Conservation (phyloP, 1,139 yeast species). For the Meyerozyma athensensis region DNA sequence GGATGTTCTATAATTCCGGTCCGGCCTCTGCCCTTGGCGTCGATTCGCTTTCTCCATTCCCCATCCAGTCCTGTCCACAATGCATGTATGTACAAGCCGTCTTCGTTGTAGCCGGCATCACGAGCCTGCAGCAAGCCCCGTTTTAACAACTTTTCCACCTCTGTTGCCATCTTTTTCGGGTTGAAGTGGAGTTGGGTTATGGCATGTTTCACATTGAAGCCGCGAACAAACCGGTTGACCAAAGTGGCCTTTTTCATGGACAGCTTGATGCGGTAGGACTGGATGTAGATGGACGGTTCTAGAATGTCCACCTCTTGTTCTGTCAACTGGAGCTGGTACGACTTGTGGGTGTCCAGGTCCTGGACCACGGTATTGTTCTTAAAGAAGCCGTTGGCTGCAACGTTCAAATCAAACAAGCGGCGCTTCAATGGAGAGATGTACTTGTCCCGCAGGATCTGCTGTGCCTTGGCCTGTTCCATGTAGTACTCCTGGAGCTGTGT, state of each 20-base stretch:
- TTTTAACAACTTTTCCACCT: slow-evolving; percentile 70
- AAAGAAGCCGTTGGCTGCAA: slow-evolving; percentile 67
- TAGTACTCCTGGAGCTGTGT: slow-evolving; percentile 31
- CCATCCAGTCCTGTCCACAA: slow-evolving; percentile 96
- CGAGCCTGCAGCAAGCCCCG: slow-evolving; percentile 70
- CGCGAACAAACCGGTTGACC: slow-evolving; percentile 70
- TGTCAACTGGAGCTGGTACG: slow-evolving; percentile 54
- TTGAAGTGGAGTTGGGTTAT: slow-evolving; percentile 91
- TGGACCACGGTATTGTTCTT: slow-evolving; percentile 55
- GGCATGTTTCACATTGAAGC: slow-evolving; percentile 69
- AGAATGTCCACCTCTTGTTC: slow-evolving; percentile 66
- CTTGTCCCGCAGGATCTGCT: slow-evolving; percentile 29
- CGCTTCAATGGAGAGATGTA: slow-evolving; percentile 70
- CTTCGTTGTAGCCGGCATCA: slow-evolving; percentile 52
- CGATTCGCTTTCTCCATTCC: slow-evolving; percentile 63
- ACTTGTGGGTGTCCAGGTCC: slow-evolving; percentile 39
- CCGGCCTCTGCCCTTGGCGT: slow-evolving; percentile 88
- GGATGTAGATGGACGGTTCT: slow-evolving; percentile 79
- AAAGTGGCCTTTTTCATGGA: slow-evolving; percentile 85
- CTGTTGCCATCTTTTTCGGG: slow-evolving; percentile 74
- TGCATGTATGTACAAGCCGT: slow-evolving; percentile 67
- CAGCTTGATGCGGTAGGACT: slow-evolving; percentile 76
- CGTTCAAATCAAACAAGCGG: slow-evolving; percentile 57
- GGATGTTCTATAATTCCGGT: slow-evolving; percentile 74
- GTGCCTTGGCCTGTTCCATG: slow-evolving; percentile 22